Conservation (phyloP, 106 monocot species). For the Dendrobium chrysotoxum region DNA sequence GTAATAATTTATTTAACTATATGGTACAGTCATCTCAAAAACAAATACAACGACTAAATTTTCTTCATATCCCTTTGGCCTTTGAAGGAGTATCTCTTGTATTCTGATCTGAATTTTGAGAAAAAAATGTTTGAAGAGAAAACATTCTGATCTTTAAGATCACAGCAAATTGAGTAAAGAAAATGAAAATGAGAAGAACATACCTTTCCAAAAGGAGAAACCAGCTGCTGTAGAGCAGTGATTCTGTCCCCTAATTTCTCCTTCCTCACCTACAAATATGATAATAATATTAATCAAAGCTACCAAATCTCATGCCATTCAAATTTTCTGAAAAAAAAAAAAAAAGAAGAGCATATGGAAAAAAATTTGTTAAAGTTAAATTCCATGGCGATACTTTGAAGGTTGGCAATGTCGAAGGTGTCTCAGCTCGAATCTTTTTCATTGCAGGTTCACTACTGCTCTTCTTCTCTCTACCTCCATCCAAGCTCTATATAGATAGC, state of each 20-base stretch:
- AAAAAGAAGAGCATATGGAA: not conserved
- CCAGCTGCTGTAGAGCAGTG: constrained; percentile 74
- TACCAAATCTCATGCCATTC: not conserved
- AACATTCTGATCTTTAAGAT: not conserved
- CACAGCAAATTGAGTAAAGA: not conserved
- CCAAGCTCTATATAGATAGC: not conserved
- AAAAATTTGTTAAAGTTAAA: not conserved
- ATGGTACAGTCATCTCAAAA: too few species aligned
- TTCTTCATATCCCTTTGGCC: too few species aligned
- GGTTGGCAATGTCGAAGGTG: constrained; percentile 2
- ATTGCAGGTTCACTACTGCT: not conserved
- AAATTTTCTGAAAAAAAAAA: not conserved
- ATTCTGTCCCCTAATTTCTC: constrained; percentile 77
- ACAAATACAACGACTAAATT: too few species aligned
- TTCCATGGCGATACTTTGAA: constrained; percentile 1
- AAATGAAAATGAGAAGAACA: not conserved
- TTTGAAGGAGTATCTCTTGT: too few species aligned
- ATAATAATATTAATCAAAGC: not conserved
- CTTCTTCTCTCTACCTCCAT: constrained; percentile 2
- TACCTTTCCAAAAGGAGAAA: constrained; percentile 85
- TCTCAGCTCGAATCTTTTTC: constrained; percentile 5
- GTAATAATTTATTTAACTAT: too few species aligned
- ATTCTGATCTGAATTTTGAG: not conserved
- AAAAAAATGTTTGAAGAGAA: too few species aligned
- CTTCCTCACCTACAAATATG: constrained; percentile 51